Conservation (phyloP, 176 grass and related monocot genomes). For the Elymus sibiricus region DNA sequence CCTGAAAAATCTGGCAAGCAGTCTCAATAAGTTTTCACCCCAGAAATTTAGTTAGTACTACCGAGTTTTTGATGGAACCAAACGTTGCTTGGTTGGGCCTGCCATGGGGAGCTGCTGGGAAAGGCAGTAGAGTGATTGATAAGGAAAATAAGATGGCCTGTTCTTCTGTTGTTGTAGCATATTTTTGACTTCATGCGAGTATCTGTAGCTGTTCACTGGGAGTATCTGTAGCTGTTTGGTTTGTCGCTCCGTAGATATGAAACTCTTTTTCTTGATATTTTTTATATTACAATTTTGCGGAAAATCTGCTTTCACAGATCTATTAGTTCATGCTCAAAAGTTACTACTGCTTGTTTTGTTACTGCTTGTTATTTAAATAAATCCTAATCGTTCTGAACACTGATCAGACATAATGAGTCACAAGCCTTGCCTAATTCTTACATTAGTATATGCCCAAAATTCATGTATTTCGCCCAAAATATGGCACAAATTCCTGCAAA, state of each 20-base stretch:
- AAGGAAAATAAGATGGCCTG: conserved; percentile 43
- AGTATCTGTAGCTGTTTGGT: conserved; percentile 33
- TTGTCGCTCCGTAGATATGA: conserved; percentile 40
- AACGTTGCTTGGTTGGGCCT: conserved; percentile 29
- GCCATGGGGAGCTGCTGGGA: background rate
- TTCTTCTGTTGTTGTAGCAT: conserved; percentile 55
- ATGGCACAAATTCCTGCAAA: background rate
- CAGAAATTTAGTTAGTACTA: conserved; percentile 34
- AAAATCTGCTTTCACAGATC: background rate
- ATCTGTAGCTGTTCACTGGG: background rate
- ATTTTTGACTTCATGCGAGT: conserved; percentile 12
- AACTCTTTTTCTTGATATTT: background rate
- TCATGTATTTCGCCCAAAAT: background rate
- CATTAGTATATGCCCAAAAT: background rate
- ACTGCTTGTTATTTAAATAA: background rate
- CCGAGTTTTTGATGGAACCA: conserved; percentile 8
- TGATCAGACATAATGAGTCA: background rate
- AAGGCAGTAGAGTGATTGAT: conserved; percentile 10
- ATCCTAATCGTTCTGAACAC: background rate
- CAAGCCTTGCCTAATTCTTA: background rate
- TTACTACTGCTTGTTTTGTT: background rate
- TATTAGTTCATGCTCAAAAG: background rate
- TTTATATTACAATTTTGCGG: conserved; percentile 29
- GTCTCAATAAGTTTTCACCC: conserved; percentile 34
- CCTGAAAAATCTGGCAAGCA: conserved; percentile 48